Conservation (phyloP, 2,329 filamentous ascomycete genomes). For the Chrysoporthe cubensis region DNA sequence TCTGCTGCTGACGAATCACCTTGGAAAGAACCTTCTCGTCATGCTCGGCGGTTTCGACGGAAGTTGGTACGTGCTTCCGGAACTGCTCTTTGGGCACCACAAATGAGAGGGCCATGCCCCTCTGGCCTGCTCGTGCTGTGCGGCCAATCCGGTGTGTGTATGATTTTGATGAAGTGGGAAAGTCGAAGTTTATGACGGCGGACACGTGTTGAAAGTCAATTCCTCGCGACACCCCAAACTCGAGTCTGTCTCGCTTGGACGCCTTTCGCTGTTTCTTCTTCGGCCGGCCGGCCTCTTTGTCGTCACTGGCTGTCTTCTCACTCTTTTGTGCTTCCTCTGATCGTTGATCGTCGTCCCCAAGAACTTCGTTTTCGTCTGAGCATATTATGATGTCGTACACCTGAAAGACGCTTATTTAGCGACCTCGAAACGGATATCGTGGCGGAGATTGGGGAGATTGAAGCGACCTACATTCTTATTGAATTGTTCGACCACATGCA, state of each 20-base stretch:
- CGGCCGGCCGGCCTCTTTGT: conserved; percentile 41
- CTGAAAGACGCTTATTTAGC: conserved; percentile 17
- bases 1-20: conserved; percentile 78
- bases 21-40: conserved; percentile 84
- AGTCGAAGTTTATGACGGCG: conserved; percentile 95
- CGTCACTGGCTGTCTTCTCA: conserved; percentile 16
- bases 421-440: not conserved
- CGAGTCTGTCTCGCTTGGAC: conserved; percentile 68
- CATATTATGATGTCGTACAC: conserved; percentile 95
- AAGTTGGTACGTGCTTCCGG: conserved; percentile 88
- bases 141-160: conserved; percentile 98
- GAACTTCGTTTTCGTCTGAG: conserved; percentile 85
- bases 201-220: conserved; percentile 97
- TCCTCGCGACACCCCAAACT: conserved; percentile 93
- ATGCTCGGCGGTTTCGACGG: conserved; percentile 72
- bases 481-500: conserved; percentile 96
- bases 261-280: conserved; percentile 69
- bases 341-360: conserved; percentile 65
- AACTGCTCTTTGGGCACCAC: conserved; percentile 81
- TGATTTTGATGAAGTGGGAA: conserved; percentile 83
- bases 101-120: conserved; percentile 95
- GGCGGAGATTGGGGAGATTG: not conserved
- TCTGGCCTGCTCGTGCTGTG: conserved; percentile 87
- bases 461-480: conserved; percentile 72
- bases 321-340: conserved; percentile 34